phyloP scores from a whole-genome alignment of 2,329 filamentous ascomycete species.

The Aspergillus costaricaensis region DNA sequence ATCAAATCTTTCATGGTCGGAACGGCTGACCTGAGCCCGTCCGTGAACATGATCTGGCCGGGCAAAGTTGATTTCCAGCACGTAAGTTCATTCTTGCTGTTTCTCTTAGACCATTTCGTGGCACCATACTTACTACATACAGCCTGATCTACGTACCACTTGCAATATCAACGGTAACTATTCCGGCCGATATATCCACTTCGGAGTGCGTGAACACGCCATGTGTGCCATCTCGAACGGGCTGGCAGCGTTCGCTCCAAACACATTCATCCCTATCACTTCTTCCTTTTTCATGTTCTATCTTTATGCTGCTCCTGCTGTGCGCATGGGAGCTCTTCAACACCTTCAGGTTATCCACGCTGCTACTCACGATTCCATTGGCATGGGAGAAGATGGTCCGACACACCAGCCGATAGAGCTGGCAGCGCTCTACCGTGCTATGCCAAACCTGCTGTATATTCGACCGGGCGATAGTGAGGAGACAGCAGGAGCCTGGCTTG shows the following conservation, averaged over 20 bases:
- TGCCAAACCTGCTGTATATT: slow-evolving; percentile 65
- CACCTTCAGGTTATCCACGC: slow-evolving; percentile 59
- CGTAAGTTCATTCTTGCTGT: slow-evolving; percentile 30
- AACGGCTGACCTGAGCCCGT: slow-evolving; percentile 56
- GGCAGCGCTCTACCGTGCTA: slow-evolving; percentile 59
- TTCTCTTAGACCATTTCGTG: not conserved
- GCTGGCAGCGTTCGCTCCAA: slow-evolving; percentile 58
- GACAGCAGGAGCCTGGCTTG: slow-evolving; percentile 47
- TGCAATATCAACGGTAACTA: slow-evolving; percentile 54
- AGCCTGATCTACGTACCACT: slow-evolving; percentile 32
- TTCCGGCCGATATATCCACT: slow-evolving; percentile 55
- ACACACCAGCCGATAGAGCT: slow-evolving; percentile 65
- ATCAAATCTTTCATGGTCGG: slow-evolving; percentile 56
- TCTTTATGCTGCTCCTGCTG: slow-evolving; percentile 57
- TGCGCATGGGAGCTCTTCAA: slow-evolving; percentile 63
- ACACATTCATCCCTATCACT: slow-evolving; percentile 60
- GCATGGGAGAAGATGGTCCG: slow-evolving; percentile 61
- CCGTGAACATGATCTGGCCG: slow-evolving; percentile 59
- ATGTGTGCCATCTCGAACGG: slow-evolving; percentile 82
- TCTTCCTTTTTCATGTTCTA: slow-evolving; percentile 67
- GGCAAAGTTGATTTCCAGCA: slow-evolving; percentile 55
- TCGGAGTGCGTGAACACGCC: slow-evolving; percentile 63
- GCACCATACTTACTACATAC: slow-evolving; percentile 10
- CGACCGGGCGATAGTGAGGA: slow-evolving; percentile 63
- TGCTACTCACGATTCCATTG: slow-evolving; percentile 64